phyloP scores from a whole-genome alignment of 495 filamentous ascomycete species.

The Annulohypoxylon bovei region DNA sequence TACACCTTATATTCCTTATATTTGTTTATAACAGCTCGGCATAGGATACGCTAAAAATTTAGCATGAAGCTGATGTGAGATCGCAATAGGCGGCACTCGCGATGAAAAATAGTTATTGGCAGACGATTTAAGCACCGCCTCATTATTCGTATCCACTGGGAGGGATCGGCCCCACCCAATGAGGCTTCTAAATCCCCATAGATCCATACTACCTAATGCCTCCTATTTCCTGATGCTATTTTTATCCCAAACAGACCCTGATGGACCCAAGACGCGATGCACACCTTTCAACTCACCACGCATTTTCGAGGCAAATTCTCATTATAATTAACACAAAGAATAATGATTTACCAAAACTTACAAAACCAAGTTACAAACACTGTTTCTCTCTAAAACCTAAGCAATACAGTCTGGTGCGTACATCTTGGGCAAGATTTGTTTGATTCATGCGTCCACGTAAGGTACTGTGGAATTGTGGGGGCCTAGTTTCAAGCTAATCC shows the following conservation, averaged over 20 bases:
- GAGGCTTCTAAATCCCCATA: slow-evolving; percentile 36
- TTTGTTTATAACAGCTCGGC: not conserved
- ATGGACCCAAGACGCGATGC: slow-evolving; percentile 3
- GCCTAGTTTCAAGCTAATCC: slow-evolving; percentile 38
- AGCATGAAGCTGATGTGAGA: slow-evolving; percentile 30
- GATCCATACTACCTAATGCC: slow-evolving; percentile 1
- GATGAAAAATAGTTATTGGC: not conserved
- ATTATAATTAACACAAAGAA: not conserved
- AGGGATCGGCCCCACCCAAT: slow-evolving; percentile 17
- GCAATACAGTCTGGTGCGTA: slow-evolving; percentile 3
- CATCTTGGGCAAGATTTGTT: not conserved
- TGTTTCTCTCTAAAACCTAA: not conserved
- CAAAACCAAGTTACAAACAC: not conserved
- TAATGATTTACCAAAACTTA: not conserved
- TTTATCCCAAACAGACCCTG: slow-evolving; percentile 25
- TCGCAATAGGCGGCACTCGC: slow-evolving; percentile 17
- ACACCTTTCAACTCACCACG: not conserved
- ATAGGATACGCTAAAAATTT: not conserved
- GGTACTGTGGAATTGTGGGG: slow-evolving; percentile 24
- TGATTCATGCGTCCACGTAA: slow-evolving; percentile 33
- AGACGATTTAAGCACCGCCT: slow-evolving; percentile 27
- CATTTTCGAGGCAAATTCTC: not conserved
- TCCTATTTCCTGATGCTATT: slow-evolving; percentile 38
- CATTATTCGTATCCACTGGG: slow-evolving; percentile 26
- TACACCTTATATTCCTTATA: not conserved